Conservation (phyloP, 2,329 filamentous ascomycete species). For the Leptosphaerulina australis region DNA sequence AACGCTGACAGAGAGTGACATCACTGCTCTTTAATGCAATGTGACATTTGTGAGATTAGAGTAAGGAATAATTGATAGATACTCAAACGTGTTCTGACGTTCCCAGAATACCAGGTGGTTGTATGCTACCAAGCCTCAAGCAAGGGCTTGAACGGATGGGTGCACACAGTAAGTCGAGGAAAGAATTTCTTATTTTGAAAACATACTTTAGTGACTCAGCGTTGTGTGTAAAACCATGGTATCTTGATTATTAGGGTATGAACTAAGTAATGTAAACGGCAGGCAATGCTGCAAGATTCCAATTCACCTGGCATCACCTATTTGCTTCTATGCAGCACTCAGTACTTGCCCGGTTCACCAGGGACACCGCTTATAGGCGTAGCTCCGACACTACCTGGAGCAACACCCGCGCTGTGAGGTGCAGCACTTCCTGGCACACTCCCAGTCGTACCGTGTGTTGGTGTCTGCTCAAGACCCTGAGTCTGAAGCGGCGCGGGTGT, state of each 20-base stretch:
- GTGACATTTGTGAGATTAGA: no score
- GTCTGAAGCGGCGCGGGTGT: slow-evolving; percentile 43
- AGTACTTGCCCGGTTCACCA: slow-evolving; percentile 43
- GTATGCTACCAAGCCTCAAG: no score
- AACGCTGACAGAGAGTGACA: no score
- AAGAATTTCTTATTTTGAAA: no score
- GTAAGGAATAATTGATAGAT: no score
- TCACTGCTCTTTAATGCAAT: no score
- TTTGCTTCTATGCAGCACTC: neutral
- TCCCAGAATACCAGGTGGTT: no score
- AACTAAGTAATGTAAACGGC: neutral
- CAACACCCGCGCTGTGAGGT: slow-evolving; percentile 7
- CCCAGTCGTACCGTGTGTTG: slow-evolving; percentile 20
- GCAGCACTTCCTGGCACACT: slow-evolving; percentile 25
- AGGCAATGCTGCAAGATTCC: neutral
- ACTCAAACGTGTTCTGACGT: no score
- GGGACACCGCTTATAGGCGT: slow-evolving; percentile 25
- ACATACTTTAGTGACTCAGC: no score
- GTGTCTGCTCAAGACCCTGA: slow-evolving; percentile 35
- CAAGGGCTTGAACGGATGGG: no score
- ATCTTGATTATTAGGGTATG: slow-evolving; percentile 5
- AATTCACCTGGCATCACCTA: neutral
- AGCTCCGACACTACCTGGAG: slow-evolving; percentile 4
- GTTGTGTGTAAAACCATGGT: neutral
- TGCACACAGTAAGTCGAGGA: no score